Base-by-base conservation (phyloP, 2,329 filamentous ascomycete genomes). In the Fusarium brevicatenulatum region DNA sequence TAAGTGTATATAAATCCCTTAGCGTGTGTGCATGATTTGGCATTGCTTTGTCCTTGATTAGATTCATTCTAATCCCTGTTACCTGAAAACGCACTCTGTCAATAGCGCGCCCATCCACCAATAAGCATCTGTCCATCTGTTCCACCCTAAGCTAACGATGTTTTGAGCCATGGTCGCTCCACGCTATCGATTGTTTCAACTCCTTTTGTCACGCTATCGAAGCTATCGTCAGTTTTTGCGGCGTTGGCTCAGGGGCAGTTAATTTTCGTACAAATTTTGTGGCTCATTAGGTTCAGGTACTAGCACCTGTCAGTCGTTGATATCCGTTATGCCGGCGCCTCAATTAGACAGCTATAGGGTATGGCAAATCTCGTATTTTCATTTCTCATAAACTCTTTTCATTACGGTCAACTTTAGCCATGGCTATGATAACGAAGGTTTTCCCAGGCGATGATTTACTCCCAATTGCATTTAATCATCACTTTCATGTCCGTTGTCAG, bases 131-230 rank as follows among this genome's bases (percentile, higher is more conserved):
- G 16, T 11, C n/a, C 16, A 23, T 9, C 37, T 25, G 18, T 19
- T 37, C 53, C 28, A 57, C 23, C 16, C 18, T 13, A 12, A 23
- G 9, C 64, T 52, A 68, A 43, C 43, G 16, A 40, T 13, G 25
- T 37, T 37, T 23, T 34, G 21, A 13, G 28, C 5, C 5, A 18
- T 23, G 42, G n/a, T 54, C 13, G 18, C 23, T 56, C 11, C n/a
- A 19, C 58, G 53, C 66, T 69, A 69, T 69, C 40, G 66, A 69
- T 53, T 42, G 53, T 66, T 61, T 61, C 46, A 52, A 52, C 39
- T 50, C 30, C 8, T 62, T 32, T 43, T 18, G 18, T 16, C 40
- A 12, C 64, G 32, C 65, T 69, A 69, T 58, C 49, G 58, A 64
- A 58, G 65, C 66, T 47, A 68, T 69, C 66, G 21, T 7, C 25